Evolutionary conservation across 805 yeast species (phyloP), one percentile per base, ranked within the genome.

Genomic region (Wickerhamomyces canadensis): DNA sequence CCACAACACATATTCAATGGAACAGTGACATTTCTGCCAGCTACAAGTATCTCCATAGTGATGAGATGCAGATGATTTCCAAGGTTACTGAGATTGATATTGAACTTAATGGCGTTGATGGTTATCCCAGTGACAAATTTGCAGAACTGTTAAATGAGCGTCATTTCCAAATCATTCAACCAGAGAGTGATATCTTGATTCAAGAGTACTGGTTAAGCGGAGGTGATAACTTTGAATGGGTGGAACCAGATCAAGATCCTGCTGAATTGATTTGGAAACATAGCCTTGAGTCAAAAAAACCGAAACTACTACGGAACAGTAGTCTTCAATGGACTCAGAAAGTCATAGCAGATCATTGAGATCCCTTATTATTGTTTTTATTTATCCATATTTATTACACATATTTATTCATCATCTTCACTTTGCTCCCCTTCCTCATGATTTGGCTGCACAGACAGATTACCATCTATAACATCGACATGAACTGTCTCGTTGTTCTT

Each of bases 171-270:
- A 34, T 43, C 10, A 24, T 43, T 1, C 75, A 76, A 47, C 77
- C 82, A 33, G 76, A 78, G 38, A 80, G 76, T 42, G 94, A 85
- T 42, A 54, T 74, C 33, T 68, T 77, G 64, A 49, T 85, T 47
- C 83, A 84, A 52, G 94, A 87, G 48, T 85, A 84, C 61, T 85
- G 95, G 95, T 76, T 84, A 54, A 71, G 82, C 29, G 84, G 86
- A 7, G 95, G 95, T 22, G 89, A 81, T 37, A 88, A 87, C 12
- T 85, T 84, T 53, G 84, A 80, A 42, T 85, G 95, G 95, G 80
- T 75, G 11, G 95, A 85, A 53, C 95, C 95, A 1, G 95, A 85
- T 54, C 83, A 82, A 52, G 95, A 86, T 53, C 95, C 95, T 0
- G 94, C 93, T 0, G 87, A 80, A 16, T 44, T 78, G 3, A 27